A percentile compares a stretch with the other conserved stretches of the same genome.
phyloP scores from a whole-genome alignment of 257 asterid species.

The Striga asiatica region DNA sequence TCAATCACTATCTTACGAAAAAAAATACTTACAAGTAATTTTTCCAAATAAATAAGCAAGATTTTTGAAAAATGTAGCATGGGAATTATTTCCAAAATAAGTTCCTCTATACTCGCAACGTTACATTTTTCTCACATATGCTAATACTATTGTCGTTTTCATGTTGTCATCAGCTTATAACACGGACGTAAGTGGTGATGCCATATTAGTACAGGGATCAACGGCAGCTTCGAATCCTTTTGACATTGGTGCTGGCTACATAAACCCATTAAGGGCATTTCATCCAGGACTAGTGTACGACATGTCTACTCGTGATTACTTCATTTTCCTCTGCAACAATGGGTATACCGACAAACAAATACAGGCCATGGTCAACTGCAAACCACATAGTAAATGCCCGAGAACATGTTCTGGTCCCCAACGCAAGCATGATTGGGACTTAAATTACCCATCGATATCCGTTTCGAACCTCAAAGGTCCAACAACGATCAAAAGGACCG shows the following conservation, averaged over 20 bases:
- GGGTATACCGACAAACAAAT: constrained; percentile 27
- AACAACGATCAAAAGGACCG: constrained; percentile 24
- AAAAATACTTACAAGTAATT: no score
- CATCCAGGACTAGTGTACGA: constrained; percentile 65
- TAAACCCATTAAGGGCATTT: constrained; percentile 42
- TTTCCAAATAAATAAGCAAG: no score
- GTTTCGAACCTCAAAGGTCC: constrained; percentile 23
- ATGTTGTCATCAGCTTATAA: constrained; percentile 25
- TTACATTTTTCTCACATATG: no score
- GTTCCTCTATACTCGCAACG: no score
- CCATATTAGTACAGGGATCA: constrained; percentile 21
- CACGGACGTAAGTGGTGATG: constrained; percentile 25
- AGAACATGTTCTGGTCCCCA: constrained; percentile 16
- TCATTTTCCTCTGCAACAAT: constrained; percentile 32
- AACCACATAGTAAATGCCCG: not conserved
- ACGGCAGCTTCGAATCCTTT: constrained; percentile 32
- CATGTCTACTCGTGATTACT: constrained; percentile 28
- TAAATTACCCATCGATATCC: constrained; percentile 42
- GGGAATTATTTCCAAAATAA: no score
- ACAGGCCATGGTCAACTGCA: constrained; percentile 20
- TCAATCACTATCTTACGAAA: no score
- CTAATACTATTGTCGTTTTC: not conserved
- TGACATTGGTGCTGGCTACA: constrained; percentile 59
- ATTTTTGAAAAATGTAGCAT: no score
- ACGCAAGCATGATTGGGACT: constrained; percentile 17